Base-by-base conservation (phyloP, 129 eudicot species). In the Chrysanthemum lavandulifolium region DNA sequence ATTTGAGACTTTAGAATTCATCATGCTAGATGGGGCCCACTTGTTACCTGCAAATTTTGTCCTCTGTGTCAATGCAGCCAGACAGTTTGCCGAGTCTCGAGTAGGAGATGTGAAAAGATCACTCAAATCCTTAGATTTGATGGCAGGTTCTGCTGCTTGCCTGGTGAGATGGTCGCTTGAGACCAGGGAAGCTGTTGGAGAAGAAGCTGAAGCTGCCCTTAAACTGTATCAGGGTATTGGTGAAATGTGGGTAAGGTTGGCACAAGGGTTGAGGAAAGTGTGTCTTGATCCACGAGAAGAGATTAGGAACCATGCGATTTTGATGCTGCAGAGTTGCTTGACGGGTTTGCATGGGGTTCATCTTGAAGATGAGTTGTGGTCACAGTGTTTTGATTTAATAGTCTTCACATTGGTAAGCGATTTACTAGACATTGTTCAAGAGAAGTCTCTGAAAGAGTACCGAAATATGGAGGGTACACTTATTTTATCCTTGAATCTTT, bases 181-280 rank as follows among this genome's bases (percentile, higher is more conserved):
- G 69, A 79, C 85, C 9, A 85, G 74, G 76, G 88, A 83, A 76
- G 84, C 81, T 21, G 73, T 70, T 15, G 82, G 76, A 29, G 92
- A 84, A 74, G 91, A 81, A 71, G 73, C 27, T 5, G 79, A 75
- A 45, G 86, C 76, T 50, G 86, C 79, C 10, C 3, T 68, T 11
- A 86, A 89, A 69, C 23, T 89, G 76, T 82, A 87, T 67, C 86
- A 84, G 80, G 92, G 86, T 72, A 84, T 89, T 9, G 72, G 84
- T 3, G 89, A 89, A 58, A 89, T 89, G 96, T 86, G 96, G 91
- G 66, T 89, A 78, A 82, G 96, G 69, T 81, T 89, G 68, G 81
- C 81, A 4, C 92, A 84, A 60, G 87, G 79, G 36, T 43, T 89
- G 11, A 78, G 80, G 10, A 89, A 86, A 75, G 86, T 84, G 11